A percentile compares a stretch with the other conserved stretches of the same genome.
phyloP scores from a whole-genome alignment of 2,329 filamentous ascomycete species.

The Geosmithia morbida region DNA sequence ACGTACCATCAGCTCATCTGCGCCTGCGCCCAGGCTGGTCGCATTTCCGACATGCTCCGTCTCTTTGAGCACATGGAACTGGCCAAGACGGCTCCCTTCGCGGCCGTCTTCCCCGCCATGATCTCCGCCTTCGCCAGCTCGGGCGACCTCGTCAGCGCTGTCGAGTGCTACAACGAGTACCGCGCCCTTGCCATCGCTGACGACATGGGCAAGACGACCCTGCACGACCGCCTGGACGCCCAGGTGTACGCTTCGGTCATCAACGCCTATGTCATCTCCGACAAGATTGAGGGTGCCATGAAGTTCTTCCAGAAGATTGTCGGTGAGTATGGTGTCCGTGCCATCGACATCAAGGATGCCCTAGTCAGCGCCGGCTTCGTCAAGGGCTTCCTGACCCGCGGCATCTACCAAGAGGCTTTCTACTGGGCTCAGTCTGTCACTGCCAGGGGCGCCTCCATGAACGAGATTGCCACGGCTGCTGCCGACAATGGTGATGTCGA shows the following conservation, averaged over 20 bases:
- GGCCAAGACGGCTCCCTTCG: conserved; percentile 57
- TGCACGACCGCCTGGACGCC: conserved; percentile 62
- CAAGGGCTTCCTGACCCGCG: conserved; percentile 57
- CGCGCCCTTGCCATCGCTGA: conserved; percentile 74
- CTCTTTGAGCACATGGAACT: conserved; percentile 87
- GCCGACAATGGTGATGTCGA: conserved; percentile 64
- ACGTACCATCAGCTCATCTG: conserved; percentile 77
- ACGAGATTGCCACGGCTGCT: conserved; percentile 58
- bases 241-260: conserved; percentile 86
- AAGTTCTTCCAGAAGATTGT: conserved; percentile 77
- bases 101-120: conserved; percentile 80
- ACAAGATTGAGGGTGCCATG: conserved; percentile 66
- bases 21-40: conserved; percentile 71
- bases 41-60: conserved; percentile 76
- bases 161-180: conserved; percentile 94
- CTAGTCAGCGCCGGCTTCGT: conserved; percentile 66
- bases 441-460: conserved; percentile 49
- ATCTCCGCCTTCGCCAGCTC: conserved; percentile 80
- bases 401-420: conserved; percentile 60
- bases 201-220: conserved; percentile 55
- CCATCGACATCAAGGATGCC: conserved; percentile 52
- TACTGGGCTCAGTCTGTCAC: conserved; percentile 54
- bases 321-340: conserved; percentile 40
- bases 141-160: conserved; percentile 73
- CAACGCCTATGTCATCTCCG: conserved; percentile 72